phyloP scores from a whole-genome alignment of 192 early-diverging fungal species.

The Coemansia sp. region DNA sequence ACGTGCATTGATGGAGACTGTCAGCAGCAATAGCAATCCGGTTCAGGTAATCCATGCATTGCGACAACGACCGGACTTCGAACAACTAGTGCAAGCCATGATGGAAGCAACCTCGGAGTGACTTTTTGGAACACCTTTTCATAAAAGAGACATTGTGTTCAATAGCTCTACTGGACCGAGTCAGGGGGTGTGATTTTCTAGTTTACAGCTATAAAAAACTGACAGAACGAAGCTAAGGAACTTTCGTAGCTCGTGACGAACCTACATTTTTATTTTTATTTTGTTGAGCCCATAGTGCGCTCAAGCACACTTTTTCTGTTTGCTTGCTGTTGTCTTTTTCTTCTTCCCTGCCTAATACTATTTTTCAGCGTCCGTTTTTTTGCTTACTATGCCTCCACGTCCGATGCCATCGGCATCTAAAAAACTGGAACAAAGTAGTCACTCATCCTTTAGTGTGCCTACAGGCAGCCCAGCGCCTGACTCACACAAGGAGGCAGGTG shows the following conservation, averaged over 20 bases:
- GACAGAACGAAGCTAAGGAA: no score
- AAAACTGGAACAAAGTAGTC: neutral
- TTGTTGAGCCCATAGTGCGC: neutral
- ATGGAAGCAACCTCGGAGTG: slow-evolving; percentile 20
- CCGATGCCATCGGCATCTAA: slow-evolving; percentile 11
- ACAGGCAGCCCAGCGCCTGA: no score
- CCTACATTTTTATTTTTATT: neutral
- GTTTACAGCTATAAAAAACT: neutral
- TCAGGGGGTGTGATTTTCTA: neutral
- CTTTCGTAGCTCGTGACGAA: no score
- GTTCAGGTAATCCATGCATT: slow-evolving; percentile 34
- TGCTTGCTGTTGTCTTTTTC: neutral
- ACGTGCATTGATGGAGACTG: slow-evolving; percentile 30
- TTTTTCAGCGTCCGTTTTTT: neutral
- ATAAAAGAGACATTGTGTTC: neutral
- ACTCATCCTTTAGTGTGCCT: slow-evolving; percentile 8
- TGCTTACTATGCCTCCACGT: slow-evolving; percentile 14
- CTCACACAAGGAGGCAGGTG: no score
- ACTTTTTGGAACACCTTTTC: neutral
- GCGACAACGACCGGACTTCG: slow-evolving; percentile 45
- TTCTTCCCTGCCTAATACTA: neutral
- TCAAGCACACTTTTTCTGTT: neutral
- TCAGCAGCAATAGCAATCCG: slow-evolving; percentile 25
- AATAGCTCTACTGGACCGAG: neutral
- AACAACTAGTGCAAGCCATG: slow-evolving; percentile 39